phyloP scores from a whole-genome alignment of 2,329 filamentous ascomycete species.

The Aspergillus phoenicis region DNA sequence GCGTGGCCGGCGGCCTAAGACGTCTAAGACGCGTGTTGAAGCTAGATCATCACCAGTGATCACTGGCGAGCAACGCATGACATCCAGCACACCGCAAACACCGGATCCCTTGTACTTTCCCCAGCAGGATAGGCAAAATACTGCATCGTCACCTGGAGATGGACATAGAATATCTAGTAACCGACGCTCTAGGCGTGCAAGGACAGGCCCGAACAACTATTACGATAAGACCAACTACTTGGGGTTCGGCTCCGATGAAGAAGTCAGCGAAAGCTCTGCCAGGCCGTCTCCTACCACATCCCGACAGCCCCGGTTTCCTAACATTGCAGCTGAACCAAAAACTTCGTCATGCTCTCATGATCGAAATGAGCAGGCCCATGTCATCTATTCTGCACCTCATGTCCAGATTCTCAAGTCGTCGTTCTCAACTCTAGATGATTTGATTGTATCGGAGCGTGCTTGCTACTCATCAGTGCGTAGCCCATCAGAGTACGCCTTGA shows the following conservation, averaged over 20 bases:
- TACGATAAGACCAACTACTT: slow-evolving; percentile 26
- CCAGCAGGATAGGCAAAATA: not conserved
- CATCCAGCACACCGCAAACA: not conserved
- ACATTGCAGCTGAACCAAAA: not conserved
- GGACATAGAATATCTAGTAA: not conserved
- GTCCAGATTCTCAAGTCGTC: slow-evolving; percentile 6
- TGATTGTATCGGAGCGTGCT: slow-evolving; percentile 13
- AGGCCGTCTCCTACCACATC: not conserved
- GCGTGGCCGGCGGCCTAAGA: not conserved
- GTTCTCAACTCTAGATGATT: slow-evolving; percentile 14
- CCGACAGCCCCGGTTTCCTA: not conserved
- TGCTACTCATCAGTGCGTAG: slow-evolving; percentile 19
- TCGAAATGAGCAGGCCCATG: not conserved
- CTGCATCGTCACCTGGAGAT: not conserved
- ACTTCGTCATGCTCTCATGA: not conserved
- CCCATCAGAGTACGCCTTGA: slow-evolving; percentile 16
- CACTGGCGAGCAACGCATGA: not conserved
- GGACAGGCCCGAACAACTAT: slow-evolving; percentile 35
- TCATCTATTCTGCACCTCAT: not conserved
- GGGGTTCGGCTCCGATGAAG: slow-evolving; percentile 19
- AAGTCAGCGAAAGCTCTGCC: slow-evolving; percentile 1
- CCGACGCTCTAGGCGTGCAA: slow-evolving; percentile 34
- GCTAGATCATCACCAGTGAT: not conserved
- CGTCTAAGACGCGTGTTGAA: not conserved
- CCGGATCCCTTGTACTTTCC: not conserved